phyloP scores from a whole-genome alignment of 106 monocot species.

The Posidonia australis region DNA sequence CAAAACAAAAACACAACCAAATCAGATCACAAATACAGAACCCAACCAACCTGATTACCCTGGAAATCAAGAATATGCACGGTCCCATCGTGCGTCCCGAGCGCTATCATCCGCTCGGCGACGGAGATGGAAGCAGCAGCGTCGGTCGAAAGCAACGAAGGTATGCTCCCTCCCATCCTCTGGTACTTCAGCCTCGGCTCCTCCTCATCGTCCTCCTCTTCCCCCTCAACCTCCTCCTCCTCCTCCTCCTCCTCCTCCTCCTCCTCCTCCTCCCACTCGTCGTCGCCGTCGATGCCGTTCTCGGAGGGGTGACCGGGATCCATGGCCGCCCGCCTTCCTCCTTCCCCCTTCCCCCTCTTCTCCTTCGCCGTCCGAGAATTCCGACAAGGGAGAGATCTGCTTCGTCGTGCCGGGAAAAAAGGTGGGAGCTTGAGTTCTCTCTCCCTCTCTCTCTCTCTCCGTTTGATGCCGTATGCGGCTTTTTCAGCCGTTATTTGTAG shows the following conservation, averaged over 20 bases:
- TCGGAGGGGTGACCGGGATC: slow-evolving; percentile 19
- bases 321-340: slow-evolving; percentile 24
- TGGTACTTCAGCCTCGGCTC: slow-evolving; percentile 97
- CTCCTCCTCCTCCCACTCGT: slow-evolving; percentile 44
- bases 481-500: no score
- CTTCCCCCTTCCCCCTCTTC: background rate
- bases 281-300: slow-evolving; percentile 61
- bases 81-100: slow-evolving; percentile 85
- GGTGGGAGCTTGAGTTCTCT: no score
- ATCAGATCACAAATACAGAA: background rate
- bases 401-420: no score
- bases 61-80: slow-evolving; percentile 97
- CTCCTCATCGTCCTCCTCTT: slow-evolving; percentile 57
- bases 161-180: slow-evolving; percentile 87
- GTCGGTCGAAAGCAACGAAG: slow-evolving; percentile 68
- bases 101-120: slow-evolving; percentile 91
- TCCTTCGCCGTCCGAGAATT: no score
- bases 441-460: no score
- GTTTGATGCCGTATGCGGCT: no score
- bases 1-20: background rate
- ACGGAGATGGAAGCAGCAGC: slow-evolving; percentile 68
- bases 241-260: slow-evolving; percentile 53
- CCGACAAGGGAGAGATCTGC: no score
- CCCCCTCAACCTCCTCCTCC: slow-evolving; percentile 34
- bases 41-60: slow-evolving; percentile 71